Conservation (phyloP, 768 basidiomycete species). For the Chalciporus chontae region DNA sequence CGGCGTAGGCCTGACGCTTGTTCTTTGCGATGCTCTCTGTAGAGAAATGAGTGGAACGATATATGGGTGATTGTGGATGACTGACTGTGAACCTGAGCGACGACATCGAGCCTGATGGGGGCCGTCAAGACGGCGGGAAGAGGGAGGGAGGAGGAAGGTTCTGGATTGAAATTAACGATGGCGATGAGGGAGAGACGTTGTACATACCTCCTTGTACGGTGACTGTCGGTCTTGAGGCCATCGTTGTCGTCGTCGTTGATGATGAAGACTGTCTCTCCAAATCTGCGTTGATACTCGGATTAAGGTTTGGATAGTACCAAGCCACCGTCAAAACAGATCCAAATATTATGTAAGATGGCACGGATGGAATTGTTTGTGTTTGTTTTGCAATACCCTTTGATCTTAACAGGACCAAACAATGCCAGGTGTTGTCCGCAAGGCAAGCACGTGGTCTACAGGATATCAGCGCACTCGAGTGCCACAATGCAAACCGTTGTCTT, state of each 20-base stretch:
- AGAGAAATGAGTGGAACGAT: not conserved
- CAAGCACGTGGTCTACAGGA: slow-evolving; percentile 27
- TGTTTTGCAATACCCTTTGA: slow-evolving; percentile 12
- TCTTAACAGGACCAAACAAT: slow-evolving; percentile 27
- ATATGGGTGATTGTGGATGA: slow-evolving; percentile 19
- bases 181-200: not conserved
- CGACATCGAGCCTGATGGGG: slow-evolving; percentile 98
- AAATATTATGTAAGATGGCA: slow-evolving; percentile 4
- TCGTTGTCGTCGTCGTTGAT: slow-evolving; percentile 37
- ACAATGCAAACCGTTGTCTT: not conserved
- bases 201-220: slow-evolving; percentile 76
- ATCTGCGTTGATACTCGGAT: slow-evolving; percentile 2
- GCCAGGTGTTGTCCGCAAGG: slow-evolving; percentile 29
- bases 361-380: not conserved
- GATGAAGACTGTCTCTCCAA: slow-evolving; percentile 31
- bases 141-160: slow-evolving; percentile 84
- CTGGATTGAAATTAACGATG: slow-evolving; percentile 36
- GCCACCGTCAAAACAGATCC: slow-evolving; percentile 24
- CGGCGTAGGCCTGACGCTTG: slow-evolving; percentile 94
- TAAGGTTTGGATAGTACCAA: slow-evolving; percentile 30
- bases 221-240: slow-evolving; percentile 94
- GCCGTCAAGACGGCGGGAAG: slow-evolving; percentile 96
- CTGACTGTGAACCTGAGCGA: slow-evolving; percentile 98
- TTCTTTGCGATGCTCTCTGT: slow-evolving; percentile 97
- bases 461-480: slow-evolving; percentile 21